These are phyloP conservation scores for Davidsoniella eucalypti DNA, from an alignment of 2,329 filamentous ascomycete genomes.

Conservation along the genomic window DNA sequence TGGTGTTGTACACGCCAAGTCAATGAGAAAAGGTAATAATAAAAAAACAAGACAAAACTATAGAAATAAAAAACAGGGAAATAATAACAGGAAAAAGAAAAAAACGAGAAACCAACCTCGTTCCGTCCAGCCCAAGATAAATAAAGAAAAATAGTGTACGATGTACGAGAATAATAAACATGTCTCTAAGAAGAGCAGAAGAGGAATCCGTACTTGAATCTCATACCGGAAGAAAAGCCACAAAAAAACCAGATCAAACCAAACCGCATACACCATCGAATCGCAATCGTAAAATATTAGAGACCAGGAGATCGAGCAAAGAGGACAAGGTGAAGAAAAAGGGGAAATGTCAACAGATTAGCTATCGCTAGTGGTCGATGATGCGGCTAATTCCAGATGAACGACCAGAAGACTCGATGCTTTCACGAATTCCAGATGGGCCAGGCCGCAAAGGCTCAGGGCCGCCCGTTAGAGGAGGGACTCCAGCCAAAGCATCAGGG, in stretches of 20 bases:
- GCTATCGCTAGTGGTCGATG: conserved; percentile 5
- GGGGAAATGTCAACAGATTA: not conserved
- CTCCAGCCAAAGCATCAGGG: conserved; percentile 25
- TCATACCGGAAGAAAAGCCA: not conserved
- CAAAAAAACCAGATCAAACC: not conserved
- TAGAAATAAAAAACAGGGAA: no score
- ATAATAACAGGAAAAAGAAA: no score
- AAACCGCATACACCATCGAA: not conserved
- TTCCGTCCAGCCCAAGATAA: no score
- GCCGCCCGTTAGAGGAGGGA: conserved; percentile 15
- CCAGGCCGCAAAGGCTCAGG: conserved; percentile 15
- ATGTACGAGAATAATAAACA: no score
- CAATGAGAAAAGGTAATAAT: not conserved
- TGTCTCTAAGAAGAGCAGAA: not conserved
- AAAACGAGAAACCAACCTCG: no score
- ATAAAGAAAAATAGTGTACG: not conserved
- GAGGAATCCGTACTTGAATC: not conserved
- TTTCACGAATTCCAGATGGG: conserved; percentile 16
- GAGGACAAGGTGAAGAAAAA: not conserved
- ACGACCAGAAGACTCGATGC: conserved; percentile 10
- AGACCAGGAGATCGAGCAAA: not conserved
- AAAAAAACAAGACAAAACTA: not conserved
- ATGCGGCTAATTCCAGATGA: conserved; percentile 10
- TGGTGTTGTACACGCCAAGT: no score
- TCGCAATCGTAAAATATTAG: not conserved